Evolutionary conservation across 1,284 basidiomycete genomes (phyloP).

Genomic region (Omphalotus olearius): DNA sequence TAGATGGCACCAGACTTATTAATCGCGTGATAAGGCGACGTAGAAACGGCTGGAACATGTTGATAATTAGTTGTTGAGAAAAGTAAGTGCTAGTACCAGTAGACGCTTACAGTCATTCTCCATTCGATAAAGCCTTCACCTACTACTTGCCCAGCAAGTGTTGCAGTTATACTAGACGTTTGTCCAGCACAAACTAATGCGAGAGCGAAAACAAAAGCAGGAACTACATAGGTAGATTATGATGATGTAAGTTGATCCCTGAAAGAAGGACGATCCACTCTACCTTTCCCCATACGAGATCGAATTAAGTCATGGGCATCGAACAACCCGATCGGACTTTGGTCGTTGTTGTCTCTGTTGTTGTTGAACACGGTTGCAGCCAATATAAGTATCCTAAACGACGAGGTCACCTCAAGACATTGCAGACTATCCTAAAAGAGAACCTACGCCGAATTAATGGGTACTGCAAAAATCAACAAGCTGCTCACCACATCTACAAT

Average conservation of each 20-base stretch:
- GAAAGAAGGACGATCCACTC: slow-evolving; percentile 14
- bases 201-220: slow-evolving; percentile 73
- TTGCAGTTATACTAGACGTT: slow-evolving; percentile 79
- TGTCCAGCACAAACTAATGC: slow-evolving; percentile 77
- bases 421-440: neutral
- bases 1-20: slow-evolving; percentile 84
- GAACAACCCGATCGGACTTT: slow-evolving; percentile 55
- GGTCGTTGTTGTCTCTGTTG: slow-evolving; percentile 26
- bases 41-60: slow-evolving; percentile 50
- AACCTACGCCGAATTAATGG: slow-evolving; percentile 61
- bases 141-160: slow-evolving; percentile 79
- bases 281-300: slow-evolving; percentile 55
- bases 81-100: neutral
- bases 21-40: slow-evolving; percentile 75
- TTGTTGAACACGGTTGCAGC: slow-evolving; percentile 59
- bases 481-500: slow-evolving; percentile 50
- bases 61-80: neutral
- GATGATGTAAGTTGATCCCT: neutral
- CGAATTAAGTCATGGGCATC: slow-evolving; percentile 66
- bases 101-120: slow-evolving; percentile 58
- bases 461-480: slow-evolving; percentile 63
- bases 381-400: slow-evolving; percentile 47
- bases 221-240: slow-evolving; percentile 42
- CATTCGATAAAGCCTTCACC: slow-evolving; percentile 85
- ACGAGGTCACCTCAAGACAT: neutral